A percentile compares a stretch with the other conserved stretches of the same genome.
phyloP scores from a whole-genome alignment of 257 asterid genomes.

The Perilla frutescens region DNA sequence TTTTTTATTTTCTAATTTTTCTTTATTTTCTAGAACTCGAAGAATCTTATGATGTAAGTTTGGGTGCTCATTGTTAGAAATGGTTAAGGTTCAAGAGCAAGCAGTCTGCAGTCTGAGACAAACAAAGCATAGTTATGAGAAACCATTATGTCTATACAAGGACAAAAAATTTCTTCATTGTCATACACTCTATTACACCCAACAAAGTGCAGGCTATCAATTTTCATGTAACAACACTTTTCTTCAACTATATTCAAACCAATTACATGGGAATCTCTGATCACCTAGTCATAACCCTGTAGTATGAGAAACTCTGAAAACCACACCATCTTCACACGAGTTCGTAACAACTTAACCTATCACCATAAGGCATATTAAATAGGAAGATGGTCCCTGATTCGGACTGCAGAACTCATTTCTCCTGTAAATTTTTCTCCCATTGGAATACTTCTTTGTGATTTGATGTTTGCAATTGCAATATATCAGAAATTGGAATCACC shows the following conservation, averaged over 20 bases:
- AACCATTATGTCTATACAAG: neutral
- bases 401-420: neutral
- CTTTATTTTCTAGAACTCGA: constrained; percentile 8
- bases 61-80: constrained; percentile 11
- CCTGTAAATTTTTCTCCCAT: neutral
- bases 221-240: neutral
- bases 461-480: neutral
- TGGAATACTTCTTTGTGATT: neutral
- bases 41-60: constrained; percentile 10
- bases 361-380: constrained; percentile 8
- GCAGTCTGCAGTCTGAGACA: constrained; percentile 14
- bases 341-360: constrained; percentile 18
- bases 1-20: neutral
- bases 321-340: constrained; percentile 9
- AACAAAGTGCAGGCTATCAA: constrained; percentile 13
- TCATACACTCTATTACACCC: neutral
- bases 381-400: neutral
- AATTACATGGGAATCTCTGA: neutral
- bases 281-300: constrained; percentile 1
- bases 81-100: constrained; percentile 5
- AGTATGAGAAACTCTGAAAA: constrained; percentile 6
- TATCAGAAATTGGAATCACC: constrained; percentile 4
- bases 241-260: neutral
- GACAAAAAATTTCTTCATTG: neutral
- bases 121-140: neutral